phyloP scores from a whole-genome alignment of 768 basidiomycete species.

The Amanita jacksonii region DNA sequence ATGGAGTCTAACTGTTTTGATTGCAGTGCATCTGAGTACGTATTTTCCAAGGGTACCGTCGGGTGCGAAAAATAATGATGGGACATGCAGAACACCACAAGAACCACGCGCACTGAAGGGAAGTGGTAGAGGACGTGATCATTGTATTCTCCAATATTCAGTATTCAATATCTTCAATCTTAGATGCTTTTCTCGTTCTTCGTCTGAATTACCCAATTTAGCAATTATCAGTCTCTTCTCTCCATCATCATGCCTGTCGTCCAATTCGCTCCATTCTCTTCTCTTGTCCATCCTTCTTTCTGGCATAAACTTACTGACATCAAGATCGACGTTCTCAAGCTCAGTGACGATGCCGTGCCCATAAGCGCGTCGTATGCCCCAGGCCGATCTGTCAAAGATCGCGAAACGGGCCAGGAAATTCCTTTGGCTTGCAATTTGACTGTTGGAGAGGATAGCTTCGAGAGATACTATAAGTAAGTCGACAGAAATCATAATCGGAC shows the following conservation, averaged over 20 bases:
- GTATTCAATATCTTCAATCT: no score
- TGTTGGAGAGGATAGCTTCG: slow-evolving; percentile 59
- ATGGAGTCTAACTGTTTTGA: slow-evolving; percentile 1
- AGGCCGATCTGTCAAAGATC: slow-evolving; percentile 65
- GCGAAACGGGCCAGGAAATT: slow-evolving; percentile 67
- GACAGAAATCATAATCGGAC: background rate
- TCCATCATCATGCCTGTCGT: slow-evolving; percentile 44
- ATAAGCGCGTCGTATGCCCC: slow-evolving; percentile 60
- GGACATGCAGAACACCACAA: slow-evolving; percentile 69
- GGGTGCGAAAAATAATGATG: slow-evolving; percentile 13
- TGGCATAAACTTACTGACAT: slow-evolving; percentile 85
- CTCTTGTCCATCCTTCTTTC: slow-evolving; percentile 81
- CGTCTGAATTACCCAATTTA: slow-evolving; percentile 2
- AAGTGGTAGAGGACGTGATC: no score
- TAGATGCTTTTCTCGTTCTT: no score
- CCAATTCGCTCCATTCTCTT: slow-evolving; percentile 85
- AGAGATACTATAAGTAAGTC: slow-evolving; percentile 33
- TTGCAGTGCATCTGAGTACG: slow-evolving; percentile 78
- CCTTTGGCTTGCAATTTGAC: slow-evolving; percentile 59
- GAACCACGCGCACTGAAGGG: slow-evolving; percentile 69
- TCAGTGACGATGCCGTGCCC: slow-evolving; percentile 63
- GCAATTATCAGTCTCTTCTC: background rate
- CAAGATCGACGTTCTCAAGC: slow-evolving; percentile 85
- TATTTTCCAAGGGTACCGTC: slow-evolving; percentile 10
- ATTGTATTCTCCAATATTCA: no score